Base-by-base conservation (phyloP, 345 rosid genomes). In the Clarkia xantiana region DNA sequence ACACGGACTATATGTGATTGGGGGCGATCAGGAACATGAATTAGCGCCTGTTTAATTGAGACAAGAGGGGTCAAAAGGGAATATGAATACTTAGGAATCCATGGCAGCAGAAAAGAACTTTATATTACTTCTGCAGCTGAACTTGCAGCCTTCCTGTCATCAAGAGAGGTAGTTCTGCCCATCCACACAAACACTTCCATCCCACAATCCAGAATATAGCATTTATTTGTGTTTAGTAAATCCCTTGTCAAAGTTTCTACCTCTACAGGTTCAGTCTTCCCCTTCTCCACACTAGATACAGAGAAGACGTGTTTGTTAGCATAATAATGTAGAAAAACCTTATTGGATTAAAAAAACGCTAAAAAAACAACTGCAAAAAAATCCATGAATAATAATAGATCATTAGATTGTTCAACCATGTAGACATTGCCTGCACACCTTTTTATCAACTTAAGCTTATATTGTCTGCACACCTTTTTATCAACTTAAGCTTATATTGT, bases 101-200 rank as follows among this genome's bases (percentile, higher is more conserved):
- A 40, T 5, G 8, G 36, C 22, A 14, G 14, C 9, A 39, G 19
- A 54, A 43, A 36, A 4, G 20, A 54, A 43, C 40, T 11, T 12
- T 54, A 20, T 44, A 29, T 56, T 78, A 86, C 99, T 66, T 86
- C 99, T 62, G 91, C 86, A 51, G 79, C 79, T 57, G 72, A 72
- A 71, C 81, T 84, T 25, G 94, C 86, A 53, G 51, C 76, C 81
- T 93, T 87, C 60, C 99, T 77, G 61, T 82, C 84, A 22, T 84
- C 87, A 40, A 87, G 86, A 64, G 94, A 70, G 49, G 91, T 82
- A 63, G 14, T 82, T 66, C 86, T 65, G 38, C 99, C 99, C 84
- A 80, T 93, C 99, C 99, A 93, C 47, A 80, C 82, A 59, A 80
- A 93, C 64, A 93, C 58, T 73, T 93, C 94, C 12, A 66, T 18